Percentiles rank a stretch among this genome's conserved stretches.
Conservation (phyloP, 169 alveolate genomes). For the Cyclospora cayetanensis region DNA sequence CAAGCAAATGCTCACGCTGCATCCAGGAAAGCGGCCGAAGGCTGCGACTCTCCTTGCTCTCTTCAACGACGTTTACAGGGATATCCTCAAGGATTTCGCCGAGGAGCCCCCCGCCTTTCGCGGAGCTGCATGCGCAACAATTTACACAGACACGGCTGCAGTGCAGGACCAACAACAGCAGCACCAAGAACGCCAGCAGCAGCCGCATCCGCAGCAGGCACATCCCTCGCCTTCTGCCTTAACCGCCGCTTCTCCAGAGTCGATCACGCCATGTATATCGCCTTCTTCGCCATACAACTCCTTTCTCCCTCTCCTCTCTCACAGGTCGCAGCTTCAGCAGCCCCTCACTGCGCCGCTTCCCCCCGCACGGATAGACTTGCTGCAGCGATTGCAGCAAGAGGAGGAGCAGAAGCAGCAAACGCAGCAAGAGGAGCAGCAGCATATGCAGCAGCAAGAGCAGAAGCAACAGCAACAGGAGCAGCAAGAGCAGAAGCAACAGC, state of each 20-base stretch:
- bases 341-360: neutral
- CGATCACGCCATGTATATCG: neutral
- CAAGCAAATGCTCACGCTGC: neutral
- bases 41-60: constrained; percentile 6
- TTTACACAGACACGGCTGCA: neutral
- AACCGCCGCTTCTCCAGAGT: neutral
- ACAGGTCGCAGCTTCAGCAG: constrained; percentile 5
- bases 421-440: constrained; percentile 25
- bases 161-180: neutral
- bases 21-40: constrained; percentile 1
- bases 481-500: neutral
- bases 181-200: neutral
- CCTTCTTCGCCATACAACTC: neutral
- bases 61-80: neutral
- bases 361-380: neutral
- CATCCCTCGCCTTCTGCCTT: neutral
- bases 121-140: neutral
- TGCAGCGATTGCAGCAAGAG: neutral
- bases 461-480: neutral
- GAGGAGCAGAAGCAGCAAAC: neutral
- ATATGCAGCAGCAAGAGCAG: neutral
- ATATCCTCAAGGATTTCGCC: neutral
- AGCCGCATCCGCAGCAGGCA: neutral
- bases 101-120: neutral
- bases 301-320: neutral